These are phyloP conservation scores for Juglanconis oblonga DNA, from an alignment of 2,329 filamentous ascomycete species.

Conservation along the genomic window DNA sequence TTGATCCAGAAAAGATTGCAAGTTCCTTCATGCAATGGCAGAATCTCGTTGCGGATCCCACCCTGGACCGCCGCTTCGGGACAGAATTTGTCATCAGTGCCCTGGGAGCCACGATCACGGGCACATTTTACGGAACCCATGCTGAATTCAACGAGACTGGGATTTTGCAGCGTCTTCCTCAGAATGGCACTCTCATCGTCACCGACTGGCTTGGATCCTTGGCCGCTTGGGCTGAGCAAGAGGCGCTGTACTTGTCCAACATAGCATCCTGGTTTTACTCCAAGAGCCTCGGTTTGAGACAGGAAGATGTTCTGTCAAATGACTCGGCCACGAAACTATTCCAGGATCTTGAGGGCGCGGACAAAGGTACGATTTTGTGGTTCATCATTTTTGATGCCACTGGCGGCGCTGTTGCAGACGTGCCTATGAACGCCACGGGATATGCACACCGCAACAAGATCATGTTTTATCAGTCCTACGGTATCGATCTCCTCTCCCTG, in stretches of 20 bases:
- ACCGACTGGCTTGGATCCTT: slow-evolving; percentile 63
- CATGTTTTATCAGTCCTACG: slow-evolving; percentile 63
- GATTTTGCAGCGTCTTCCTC: slow-evolving; percentile 46
- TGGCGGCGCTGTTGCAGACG: slow-evolving; percentile 58
- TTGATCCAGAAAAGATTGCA: slow-evolving; percentile 41
- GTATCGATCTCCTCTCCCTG: slow-evolving; percentile 46
- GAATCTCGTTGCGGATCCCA: slow-evolving; percentile 48
- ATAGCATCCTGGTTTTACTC: slow-evolving; percentile 51
- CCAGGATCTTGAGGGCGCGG: slow-evolving; percentile 45
- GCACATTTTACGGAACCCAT: slow-evolving; percentile 59
- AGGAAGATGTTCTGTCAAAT: slow-evolving; percentile 44
- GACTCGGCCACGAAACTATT: slow-evolving; percentile 48
- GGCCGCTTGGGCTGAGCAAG: slow-evolving; percentile 47
- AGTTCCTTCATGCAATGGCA: slow-evolving; percentile 57
- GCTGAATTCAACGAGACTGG: slow-evolving; percentile 52
- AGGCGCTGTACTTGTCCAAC: slow-evolving; percentile 44
- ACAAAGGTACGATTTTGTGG: slow-evolving; percentile 54
- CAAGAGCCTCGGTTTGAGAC: slow-evolving; percentile 54
- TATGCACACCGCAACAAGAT: slow-evolving; percentile 63
- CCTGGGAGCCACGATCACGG: slow-evolving; percentile 53
- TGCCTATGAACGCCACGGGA: slow-evolving; percentile 53
- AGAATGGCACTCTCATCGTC: slow-evolving; percentile 42
- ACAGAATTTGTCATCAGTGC: slow-evolving; percentile 54
- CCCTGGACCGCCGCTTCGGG: slow-evolving; percentile 57
- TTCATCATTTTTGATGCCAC: slow-evolving; percentile 61